Conservation (phyloP, 2,329 filamentous ascomycete species). For the Coniochaeta sp. region DNA sequence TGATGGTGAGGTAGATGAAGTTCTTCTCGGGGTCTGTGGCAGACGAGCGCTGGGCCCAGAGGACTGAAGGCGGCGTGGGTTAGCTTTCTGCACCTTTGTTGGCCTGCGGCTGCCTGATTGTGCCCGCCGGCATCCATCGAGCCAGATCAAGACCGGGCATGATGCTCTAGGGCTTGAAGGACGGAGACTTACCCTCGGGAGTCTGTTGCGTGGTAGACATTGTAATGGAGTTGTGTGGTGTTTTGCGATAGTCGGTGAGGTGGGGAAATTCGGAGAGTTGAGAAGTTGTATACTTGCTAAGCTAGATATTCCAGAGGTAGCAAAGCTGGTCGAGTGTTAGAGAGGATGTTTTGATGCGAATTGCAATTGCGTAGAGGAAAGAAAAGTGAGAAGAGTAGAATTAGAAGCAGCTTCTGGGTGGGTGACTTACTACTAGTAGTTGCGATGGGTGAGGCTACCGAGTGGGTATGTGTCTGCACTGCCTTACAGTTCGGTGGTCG, state of each 20-base stretch:
- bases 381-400: background rate
- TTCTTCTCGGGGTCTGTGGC: conserved; percentile 75
- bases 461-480: conserved; percentile 3
- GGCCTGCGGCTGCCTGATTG: background rate
- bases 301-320: background rate
- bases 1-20: conserved; percentile 89
- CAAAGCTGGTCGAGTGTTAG: background rate
- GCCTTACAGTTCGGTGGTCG: conserved; percentile 11
- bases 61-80: conserved; percentile 49
- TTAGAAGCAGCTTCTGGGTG: conserved; percentile 11
- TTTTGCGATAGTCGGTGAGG: background rate
- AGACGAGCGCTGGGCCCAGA: conserved; percentile 96
- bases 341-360: background rate
- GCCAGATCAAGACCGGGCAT: background rate
- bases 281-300: background rate
- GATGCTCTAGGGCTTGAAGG: background rate
- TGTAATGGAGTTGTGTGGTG: background rate
- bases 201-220: conserved; percentile 8
- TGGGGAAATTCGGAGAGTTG: background rate
- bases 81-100: background rate
- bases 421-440: conserved; percentile 4
- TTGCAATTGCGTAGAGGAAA: background rate
- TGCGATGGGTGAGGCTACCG: background rate
- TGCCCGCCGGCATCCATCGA: background rate
- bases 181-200: conserved; percentile 16